phyloP scores from a whole-genome alignment of 495 filamentous ascomycete species.

The Oleoguttula mirabilis region DNA sequence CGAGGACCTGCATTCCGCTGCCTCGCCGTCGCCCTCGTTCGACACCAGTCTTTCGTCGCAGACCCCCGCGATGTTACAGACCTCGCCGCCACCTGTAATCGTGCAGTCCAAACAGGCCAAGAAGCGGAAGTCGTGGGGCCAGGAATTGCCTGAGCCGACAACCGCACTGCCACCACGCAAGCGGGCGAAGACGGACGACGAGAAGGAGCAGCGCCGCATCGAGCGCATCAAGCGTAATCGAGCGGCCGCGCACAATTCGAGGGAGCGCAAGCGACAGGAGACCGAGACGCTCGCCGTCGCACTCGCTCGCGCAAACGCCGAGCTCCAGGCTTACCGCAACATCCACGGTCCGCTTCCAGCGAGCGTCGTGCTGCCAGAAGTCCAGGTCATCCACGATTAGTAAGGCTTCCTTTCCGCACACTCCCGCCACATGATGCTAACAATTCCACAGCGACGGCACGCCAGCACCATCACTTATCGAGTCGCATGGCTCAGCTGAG shows the following conservation, averaged over 20 bases:
- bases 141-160: conserved; percentile 91
- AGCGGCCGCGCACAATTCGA: conserved; percentile 86
- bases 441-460: conserved; percentile 11
- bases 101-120: conserved; percentile 39
- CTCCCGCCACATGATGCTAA: not conserved
- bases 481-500: conserved; percentile 28
- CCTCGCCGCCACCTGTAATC: conserved; percentile 9
- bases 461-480: conserved; percentile 29
- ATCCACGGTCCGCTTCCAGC: conserved; percentile 28
- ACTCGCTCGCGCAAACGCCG: conserved; percentile 28
- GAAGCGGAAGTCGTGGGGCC: conserved; percentile 99
- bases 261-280: conserved; percentile 89
- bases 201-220: conserved; percentile 95
- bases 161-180: conserved; percentile 94
- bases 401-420: too few species aligned
- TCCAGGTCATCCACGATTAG: conserved; percentile 6
- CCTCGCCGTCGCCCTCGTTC: conserved; percentile 1
- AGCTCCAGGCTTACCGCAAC: conserved; percentile 41
- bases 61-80: not conserved
- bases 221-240: conserved; percentile 95
- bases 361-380: conserved; percentile 27
- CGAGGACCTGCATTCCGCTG: conserved; percentile 14
- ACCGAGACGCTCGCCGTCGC: conserved; percentile 77
- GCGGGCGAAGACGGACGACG: conserved; percentile 92
- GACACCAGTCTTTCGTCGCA: not conserved